phyloP scores from a whole-genome alignment of 495 filamentous ascomycete genomes.

The Talaromyces ruber region DNA sequence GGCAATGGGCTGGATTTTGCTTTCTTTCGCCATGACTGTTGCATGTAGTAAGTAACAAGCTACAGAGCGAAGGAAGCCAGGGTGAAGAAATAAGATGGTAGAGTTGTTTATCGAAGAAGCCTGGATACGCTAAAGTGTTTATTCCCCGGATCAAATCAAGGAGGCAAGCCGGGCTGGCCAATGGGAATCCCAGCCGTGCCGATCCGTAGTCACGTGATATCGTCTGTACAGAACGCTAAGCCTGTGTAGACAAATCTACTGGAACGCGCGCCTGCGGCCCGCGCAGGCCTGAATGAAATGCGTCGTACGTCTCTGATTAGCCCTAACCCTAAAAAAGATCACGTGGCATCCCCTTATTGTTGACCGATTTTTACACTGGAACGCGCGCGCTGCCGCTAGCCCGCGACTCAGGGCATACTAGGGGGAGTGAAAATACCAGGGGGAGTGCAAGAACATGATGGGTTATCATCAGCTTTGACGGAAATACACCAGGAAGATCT shows the following conservation, averaged over 20 bases:
- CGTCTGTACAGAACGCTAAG: background rate
- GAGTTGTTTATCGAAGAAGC: background rate
- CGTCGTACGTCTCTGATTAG: too few species aligned
- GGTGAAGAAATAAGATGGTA: background rate
- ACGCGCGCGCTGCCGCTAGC: too few species aligned
- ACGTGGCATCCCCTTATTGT: too few species aligned
- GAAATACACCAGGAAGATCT: background rate
- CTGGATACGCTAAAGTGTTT: background rate
- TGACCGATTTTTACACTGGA: too few species aligned
- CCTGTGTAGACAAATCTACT: too few species aligned
- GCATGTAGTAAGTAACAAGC: background rate
- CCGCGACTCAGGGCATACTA: background rate
- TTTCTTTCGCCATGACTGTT: background rate
- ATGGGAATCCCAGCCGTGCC: background rate
- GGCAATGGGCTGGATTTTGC: conserved; percentile 19
- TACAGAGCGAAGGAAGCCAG: background rate
- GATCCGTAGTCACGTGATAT: background rate
- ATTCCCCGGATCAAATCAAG: background rate
- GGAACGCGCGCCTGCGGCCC: too few species aligned
- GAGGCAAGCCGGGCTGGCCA: background rate
- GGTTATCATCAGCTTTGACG: background rate
- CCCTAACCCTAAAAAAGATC: too few species aligned
- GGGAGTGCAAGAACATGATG: background rate
- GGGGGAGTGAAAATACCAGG: background rate
- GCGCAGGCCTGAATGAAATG: too few species aligned